Evolutionary conservation across 2,329 filamentous ascomycete species (phyloP), one percentile per base, ranked within the genome.

Genomic region (Calonectria naviculata): DNA sequence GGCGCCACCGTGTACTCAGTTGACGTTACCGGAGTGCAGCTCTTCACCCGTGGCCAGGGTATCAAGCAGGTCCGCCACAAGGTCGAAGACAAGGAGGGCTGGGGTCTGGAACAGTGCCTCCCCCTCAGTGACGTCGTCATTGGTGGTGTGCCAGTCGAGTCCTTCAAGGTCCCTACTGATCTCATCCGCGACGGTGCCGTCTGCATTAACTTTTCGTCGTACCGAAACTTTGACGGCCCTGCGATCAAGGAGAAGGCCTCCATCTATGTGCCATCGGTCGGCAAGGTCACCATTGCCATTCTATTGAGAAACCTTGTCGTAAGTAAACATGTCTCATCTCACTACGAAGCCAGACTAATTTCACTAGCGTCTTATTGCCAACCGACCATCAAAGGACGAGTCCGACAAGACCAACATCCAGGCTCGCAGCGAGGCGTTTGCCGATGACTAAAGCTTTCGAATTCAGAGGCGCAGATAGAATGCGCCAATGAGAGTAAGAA

Each of bases 181-280:
- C 86, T 97, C 73, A 88, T 99, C 78, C 91, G 95, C 56, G 94
- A 98, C 68, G 97, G 97, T 58, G 95, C 94, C 34, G 94, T 98
- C n/a, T 99, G 97, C 88, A 95, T 99, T 86, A 99, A 99, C 85
- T 98, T 99, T 83, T 97, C 95, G 9, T 98, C 94, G 63, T 95
- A 94, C 84, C 94, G 95, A 87, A 98, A 99, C 85, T 98, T 98
- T 84, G 92, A 93, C 72, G 89, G 89, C 1, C 92, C 93, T 0
- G 93, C 94, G 58, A 92, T 98, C 76, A 98, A 98, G 85, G 94
- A 98, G 82, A 97, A 95, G 86, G 97, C 97, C 2, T 95, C 95
- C 6, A 97, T 99, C 79, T 99, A 98, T 79, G 95, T 98, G 21
- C 97, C 97, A 1, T 97, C 96, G 0, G 97, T 98, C 76, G 97